phyloP scores from a whole-genome alignment of 768 basidiomycete species.

The Coprinopsis cinerea region DNA sequence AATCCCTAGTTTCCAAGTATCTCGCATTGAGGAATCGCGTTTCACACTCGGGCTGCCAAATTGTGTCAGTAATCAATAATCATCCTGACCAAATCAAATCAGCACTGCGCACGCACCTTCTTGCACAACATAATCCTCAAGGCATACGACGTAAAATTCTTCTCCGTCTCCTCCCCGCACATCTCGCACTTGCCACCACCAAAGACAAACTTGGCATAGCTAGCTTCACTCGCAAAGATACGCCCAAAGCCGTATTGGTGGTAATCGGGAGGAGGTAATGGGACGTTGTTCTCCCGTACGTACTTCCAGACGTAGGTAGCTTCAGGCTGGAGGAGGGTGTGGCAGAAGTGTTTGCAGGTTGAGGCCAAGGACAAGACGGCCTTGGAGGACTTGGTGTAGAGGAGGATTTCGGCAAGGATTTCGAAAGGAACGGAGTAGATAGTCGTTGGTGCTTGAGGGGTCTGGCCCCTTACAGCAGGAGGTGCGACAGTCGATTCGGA shows the following conservation, averaged over 20 bases:
- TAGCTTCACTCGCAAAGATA: background rate
- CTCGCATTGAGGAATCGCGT: no score
- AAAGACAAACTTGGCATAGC: conserved; percentile 61
- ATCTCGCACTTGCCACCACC: conserved; percentile 54
- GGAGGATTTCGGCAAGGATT: conserved; percentile 57
- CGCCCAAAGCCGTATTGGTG: background rate
- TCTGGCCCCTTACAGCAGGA: background rate
- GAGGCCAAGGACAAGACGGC: conserved; percentile 57
- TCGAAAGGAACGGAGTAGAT: conserved; percentile 52
- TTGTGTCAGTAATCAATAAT: no score
- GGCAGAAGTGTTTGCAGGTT: conserved; percentile 48
- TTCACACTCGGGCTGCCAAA: no score
- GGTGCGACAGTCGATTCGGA: no score
- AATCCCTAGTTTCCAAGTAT: no score
- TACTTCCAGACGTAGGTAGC: conserved; percentile 55
- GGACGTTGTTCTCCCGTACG: conserved; percentile 28
- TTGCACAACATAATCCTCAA: conserved; percentile 42
- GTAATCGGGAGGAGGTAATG: background rate
- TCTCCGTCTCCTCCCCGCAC: conserved; percentile 4
- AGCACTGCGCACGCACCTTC: no score
- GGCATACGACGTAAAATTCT: conserved; percentile 42
- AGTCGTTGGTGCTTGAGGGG: background rate
- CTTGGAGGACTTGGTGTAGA: conserved; percentile 43
- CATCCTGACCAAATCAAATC: no score
- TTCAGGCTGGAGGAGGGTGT: conserved; percentile 38